These are phyloP conservation scores for Knoxdaviesia capensis DNA, from an alignment of 2,329 filamentous ascomycete genomes.

Conservation along the genomic window DNA sequence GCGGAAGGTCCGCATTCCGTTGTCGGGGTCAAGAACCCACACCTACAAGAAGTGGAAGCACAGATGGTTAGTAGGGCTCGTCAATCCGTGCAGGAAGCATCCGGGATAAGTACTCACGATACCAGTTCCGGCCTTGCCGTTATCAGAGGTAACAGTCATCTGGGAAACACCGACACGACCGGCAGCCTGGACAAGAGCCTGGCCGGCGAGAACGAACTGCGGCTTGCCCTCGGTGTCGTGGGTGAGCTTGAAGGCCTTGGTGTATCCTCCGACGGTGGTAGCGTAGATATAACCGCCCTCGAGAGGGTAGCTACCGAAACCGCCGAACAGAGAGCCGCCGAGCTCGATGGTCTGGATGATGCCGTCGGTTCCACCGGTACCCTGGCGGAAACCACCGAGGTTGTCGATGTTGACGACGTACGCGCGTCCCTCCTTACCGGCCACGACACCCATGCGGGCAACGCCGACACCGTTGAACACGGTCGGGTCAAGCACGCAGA, in stretches of 20 bases:
- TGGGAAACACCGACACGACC: constrained; percentile 34
- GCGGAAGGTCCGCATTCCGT: constrained; percentile 27
- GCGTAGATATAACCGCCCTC: constrained; percentile 29
- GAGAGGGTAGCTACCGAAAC: constrained; percentile 24
- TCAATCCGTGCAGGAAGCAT: no score
- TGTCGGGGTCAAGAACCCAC: constrained; percentile 30
- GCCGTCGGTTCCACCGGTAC: constrained; percentile 15
- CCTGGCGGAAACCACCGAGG: constrained; percentile 19
- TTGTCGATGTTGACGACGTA: constrained; percentile 22
- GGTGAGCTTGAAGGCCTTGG: constrained; percentile 36
- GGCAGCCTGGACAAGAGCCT: constrained; percentile 26
- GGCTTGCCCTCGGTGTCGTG: constrained; percentile 25
- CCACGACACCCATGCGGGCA: constrained; percentile 25
- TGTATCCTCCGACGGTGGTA: constrained; percentile 30
- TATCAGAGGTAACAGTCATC: constrained; percentile 32
- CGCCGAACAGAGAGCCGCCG: constrained; percentile 23
- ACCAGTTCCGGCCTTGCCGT: constrained; percentile 30
- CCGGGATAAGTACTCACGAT: constrained; percentile 10
- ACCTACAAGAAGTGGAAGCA: constrained; percentile 20
- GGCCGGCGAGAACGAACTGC: constrained; percentile 26
- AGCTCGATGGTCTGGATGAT: constrained; percentile 23
- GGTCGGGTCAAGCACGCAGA: constrained; percentile 18
- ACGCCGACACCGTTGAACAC: constrained; percentile 22
- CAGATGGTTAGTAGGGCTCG: no score
- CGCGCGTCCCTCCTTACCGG: constrained; percentile 29